phyloP scores from a whole-genome alignment of 2,329 filamentous ascomycete genomes.

The Mycosphaerella sp. region DNA sequence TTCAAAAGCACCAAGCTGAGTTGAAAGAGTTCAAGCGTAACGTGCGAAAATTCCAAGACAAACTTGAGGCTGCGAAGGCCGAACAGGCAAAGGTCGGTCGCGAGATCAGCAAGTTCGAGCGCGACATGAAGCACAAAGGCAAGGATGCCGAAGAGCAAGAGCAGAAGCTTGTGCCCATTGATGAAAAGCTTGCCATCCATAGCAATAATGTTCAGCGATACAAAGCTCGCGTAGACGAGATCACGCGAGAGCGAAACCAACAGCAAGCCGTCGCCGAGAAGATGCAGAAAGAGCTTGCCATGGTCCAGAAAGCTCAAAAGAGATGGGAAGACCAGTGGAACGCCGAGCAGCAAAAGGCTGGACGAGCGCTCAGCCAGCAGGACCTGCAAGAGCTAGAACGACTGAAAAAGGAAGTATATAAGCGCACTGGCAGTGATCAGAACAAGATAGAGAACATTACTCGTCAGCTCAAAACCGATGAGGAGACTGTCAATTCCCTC shows the following conservation, averaged over 20 bases:
- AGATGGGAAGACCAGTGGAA: slow-evolving; percentile 85
- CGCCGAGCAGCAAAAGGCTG: slow-evolving; percentile 77
- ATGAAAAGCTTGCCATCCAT: slow-evolving; percentile 83
- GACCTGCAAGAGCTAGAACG: slow-evolving; percentile 87
- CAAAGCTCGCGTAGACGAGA: slow-evolving; percentile 60
- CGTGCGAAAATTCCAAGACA: slow-evolving; percentile 74
- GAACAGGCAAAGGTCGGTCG: slow-evolving; percentile 73
- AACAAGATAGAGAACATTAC: slow-evolving; percentile 77
- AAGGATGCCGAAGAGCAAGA: slow-evolving; percentile 80
- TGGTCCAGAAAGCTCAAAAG: slow-evolving; percentile 82
- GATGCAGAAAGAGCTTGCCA: slow-evolving; percentile 70
- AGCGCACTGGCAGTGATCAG: slow-evolving; percentile 73
- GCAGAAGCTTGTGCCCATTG: slow-evolving; percentile 77
- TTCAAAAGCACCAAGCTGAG: slow-evolving; percentile 89
- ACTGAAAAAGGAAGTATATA: slow-evolving; percentile 76
- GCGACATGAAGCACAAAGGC: slow-evolving; percentile 76
- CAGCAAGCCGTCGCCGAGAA: slow-evolving; percentile 64
- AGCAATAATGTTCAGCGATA: slow-evolving; percentile 63
- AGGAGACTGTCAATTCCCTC: slow-evolving; percentile 81
- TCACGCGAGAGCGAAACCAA: slow-evolving; percentile 68
- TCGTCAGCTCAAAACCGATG: slow-evolving; percentile 83
- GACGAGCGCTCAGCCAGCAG: slow-evolving; percentile 73
- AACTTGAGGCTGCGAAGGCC: slow-evolving; percentile 71
- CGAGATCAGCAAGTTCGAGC: slow-evolving; percentile 75
- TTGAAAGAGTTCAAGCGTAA: slow-evolving; percentile 86